Percentiles rank a stretch among this genome's conserved stretches.
These are phyloP conservation scores for Alloascoidea africana DNA, from an alignment of 805 yeast species.

Conservation along the genomic window DNA sequence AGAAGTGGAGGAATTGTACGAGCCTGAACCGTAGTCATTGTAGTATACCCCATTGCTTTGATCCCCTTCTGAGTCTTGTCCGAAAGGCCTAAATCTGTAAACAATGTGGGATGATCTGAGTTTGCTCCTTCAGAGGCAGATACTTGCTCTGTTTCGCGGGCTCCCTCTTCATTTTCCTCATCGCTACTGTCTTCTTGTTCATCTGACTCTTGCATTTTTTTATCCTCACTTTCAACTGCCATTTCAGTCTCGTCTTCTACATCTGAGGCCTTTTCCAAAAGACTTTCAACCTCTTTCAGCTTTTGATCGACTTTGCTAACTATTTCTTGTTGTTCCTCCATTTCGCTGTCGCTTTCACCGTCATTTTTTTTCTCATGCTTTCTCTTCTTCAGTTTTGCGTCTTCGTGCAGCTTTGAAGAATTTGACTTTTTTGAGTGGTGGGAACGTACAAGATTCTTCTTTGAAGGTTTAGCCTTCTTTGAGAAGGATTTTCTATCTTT, in stretches of 20 bases:
- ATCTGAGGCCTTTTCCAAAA: conserved; percentile 10
- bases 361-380: conserved; percentile 3
- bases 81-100: conserved; percentile 49
- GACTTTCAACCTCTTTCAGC: conserved; percentile 9
- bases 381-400: conserved; percentile 3
- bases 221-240: conserved; percentile 15
- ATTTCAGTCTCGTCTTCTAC: conserved; percentile 13
- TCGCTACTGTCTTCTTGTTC: conserved; percentile 6
- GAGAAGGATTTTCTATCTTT: not conserved
- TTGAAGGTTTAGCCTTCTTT: conserved; percentile 3
- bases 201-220: conserved; percentile 13
- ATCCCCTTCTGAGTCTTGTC: conserved; percentile 74
- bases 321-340: conserved; percentile 7
- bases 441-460: too few relatives aligned
- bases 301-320: conserved; percentile 12
- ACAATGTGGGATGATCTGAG: conserved; percentile 17
- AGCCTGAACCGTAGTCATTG: conserved; percentile 90
- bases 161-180: conserved; percentile 9
- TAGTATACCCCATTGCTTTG: conserved; percentile 75
- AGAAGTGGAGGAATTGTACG: conserved; percentile 91
- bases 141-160: conserved; percentile 12
- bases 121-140: conserved; percentile 15
- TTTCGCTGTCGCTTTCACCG: conserved; percentile 1
- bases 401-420: too few relatives aligned
- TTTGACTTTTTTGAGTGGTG: too few relatives aligned